Evolutionary conservation across 2,329 filamentous ascomycete genomes (phyloP), one percentile per base, ranked within the genome.

Genomic region (Cordyceps farinosa): DNA sequence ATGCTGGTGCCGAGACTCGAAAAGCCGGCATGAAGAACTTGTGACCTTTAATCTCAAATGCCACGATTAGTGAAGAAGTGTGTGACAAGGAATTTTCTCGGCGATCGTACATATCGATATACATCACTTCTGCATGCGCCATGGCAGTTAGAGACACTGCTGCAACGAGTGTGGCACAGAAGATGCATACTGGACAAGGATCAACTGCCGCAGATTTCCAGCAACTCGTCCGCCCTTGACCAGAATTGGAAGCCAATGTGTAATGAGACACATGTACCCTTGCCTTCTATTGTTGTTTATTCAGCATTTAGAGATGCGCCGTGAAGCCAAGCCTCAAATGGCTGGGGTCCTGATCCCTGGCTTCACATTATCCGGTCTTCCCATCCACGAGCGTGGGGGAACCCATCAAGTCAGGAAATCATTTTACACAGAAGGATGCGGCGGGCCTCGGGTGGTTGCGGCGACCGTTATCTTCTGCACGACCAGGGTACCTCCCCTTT

Each of bases 21-120:
- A 52, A 53, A 40, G 15, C 27, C 27, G 34, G 56, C 32, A 50
- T 15, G 29, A 7, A 30, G 36, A 22, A n/a, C 45, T 9, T 38
- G 34, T 38, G n/a, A 40, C 32, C 53, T n/a, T 42, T n/a, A 42
- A 40, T 50, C 15, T 50, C 34, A 51, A 27, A 22, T 50, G 34
- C 42, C 32, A n/a, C 32, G 45, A 51, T 59, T 42, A 5, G 27
- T 42, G 27, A 51, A 22, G 22, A 51, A 22, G 22, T 11, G 3
- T 29, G 34, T 42, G 50, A 22, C 45, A 30, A 32, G 45, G 56
- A 13, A 59, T 50, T 38, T 5, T 59, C 56, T 59, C 45, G 34
- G 34, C 34, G 45, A 59, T 59, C 56, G 56, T 51, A 30, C 56
- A 59, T 59, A 50, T 51, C 45, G 56, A 40, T 30, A 48, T 50